phyloP scores from a whole-genome alignment of 495 filamentous ascomycete species.

The Aspergillus asperescens region DNA sequence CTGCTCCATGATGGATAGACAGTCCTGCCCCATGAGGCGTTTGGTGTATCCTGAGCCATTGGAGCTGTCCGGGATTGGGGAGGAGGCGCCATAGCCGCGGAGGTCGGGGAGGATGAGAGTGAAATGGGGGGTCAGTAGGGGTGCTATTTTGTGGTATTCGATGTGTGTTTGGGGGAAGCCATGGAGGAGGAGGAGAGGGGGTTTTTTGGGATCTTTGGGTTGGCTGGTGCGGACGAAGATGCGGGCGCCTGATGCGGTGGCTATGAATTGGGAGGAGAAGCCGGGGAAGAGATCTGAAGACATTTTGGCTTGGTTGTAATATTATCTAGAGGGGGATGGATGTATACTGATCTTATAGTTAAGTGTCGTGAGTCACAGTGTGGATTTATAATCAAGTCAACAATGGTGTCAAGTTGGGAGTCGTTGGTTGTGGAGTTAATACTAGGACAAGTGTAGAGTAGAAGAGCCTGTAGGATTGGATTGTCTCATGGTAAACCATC shows the following conservation, averaged over 20 bases:
- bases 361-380: no score
- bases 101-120: not conserved
- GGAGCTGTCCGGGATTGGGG: not conserved
- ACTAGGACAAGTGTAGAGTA: no score
- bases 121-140: not conserved
- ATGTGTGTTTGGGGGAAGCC: slow-evolving; percentile 2
- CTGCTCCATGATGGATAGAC: not conserved
- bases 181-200: not conserved
- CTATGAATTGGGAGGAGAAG: not conserved
- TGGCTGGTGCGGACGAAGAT: not conserved
- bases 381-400: no score
- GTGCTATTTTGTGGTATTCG: not conserved
- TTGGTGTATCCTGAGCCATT: slow-evolving; percentile 2
- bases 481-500: no score
- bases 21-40: not conserved
- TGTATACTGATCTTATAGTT: no score
- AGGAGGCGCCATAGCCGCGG: not conserved
- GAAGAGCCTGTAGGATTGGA: no score
- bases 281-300: slow-evolving; percentile 1
- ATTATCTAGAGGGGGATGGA: no score
- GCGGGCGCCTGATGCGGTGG: not conserved
- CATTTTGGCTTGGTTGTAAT: not conserved
- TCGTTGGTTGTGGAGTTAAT: no score
- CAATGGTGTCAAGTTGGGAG: no score
- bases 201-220: not conserved